Evolutionary conservation across 2,329 filamentous ascomycete genomes (phyloP).

Genomic region (Fusarium armeniacum): DNA sequence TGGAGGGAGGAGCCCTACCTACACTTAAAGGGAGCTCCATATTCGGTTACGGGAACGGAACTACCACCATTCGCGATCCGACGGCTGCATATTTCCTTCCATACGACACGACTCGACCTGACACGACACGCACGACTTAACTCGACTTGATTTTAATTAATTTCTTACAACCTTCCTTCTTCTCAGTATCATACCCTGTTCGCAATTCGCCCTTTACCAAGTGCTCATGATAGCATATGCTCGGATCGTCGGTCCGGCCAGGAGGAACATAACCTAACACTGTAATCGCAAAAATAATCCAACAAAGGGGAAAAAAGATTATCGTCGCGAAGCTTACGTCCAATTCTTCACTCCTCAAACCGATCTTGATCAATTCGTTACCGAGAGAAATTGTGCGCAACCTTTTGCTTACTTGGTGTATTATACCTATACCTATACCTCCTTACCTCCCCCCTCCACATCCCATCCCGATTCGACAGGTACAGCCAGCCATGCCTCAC

Average conservation of each 20-base stretch:
- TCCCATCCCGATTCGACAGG: conserved; percentile 3
- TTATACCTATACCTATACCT: conserved; percentile 14
- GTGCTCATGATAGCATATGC: conserved; percentile 42
- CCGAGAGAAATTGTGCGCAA: conserved; percentile 16
- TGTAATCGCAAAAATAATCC: conserved; percentile 26
- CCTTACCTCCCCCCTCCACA: conserved; percentile 14
- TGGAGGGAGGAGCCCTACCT: conserved; percentile 17
- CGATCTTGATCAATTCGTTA: conserved; percentile 22
- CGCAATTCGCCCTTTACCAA: conserved; percentile 13
- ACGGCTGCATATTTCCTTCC: conserved; percentile 14
- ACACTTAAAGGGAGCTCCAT: conserved; percentile 40
- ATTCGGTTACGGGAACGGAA: conserved; percentile 21
- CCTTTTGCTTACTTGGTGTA: conserved; percentile 23
- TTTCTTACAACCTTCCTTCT: conserved; percentile 20
- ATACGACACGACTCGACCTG: conserved; percentile 4
- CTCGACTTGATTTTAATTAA: conserved; percentile 15
- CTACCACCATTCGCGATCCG: conserved; percentile 23
- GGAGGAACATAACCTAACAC: conserved; percentile 40
- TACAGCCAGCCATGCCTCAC: conserved; percentile 56
- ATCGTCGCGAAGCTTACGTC: conserved; percentile 4
- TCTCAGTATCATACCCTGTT: conserved; percentile 11
- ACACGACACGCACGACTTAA: conserved; percentile 7
- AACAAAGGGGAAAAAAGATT: conserved; percentile 22
- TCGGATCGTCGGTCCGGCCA: conserved; percentile 33
- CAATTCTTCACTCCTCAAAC: conserved; percentile 6